Evolutionary conservation across 805 yeast genomes (phyloP).

Genomic region (Zygosaccharomyces gambellarensis): DNA sequence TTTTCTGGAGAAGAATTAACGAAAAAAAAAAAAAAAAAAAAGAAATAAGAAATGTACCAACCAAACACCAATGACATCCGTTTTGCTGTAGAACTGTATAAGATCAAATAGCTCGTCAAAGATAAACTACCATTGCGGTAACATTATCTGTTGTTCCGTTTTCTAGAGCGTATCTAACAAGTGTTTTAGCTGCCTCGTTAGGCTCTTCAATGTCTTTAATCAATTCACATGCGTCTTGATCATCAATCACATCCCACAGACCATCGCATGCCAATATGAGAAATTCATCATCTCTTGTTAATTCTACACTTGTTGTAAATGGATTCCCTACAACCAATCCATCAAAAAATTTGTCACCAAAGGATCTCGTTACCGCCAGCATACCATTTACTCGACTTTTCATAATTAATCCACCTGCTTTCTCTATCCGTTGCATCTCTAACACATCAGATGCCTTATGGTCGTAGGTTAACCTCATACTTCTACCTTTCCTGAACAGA

Average conservation of each 20-base stretch:
- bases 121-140: slow-evolving; percentile 79
- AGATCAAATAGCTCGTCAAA: slow-evolving; percentile 15
- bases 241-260: slow-evolving; percentile 89
- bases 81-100: background rate
- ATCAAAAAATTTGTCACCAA: slow-evolving; percentile 93
- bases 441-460: slow-evolving; percentile 83
- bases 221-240: slow-evolving; percentile 74
- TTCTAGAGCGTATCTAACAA: slow-evolving; percentile 71
- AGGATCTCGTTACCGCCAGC: slow-evolving; percentile 86
- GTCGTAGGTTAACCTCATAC: slow-evolving; percentile 81
- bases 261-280: slow-evolving; percentile 95
- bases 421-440: slow-evolving; percentile 71
- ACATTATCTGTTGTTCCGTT: slow-evolving; percentile 84
- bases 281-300: slow-evolving; percentile 62
- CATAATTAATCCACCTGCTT: slow-evolving; percentile 81
- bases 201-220: slow-evolving; percentile 55
- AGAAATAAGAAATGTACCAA: slow-evolving; percentile 4
- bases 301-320: slow-evolving; percentile 81
- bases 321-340: slow-evolving; percentile 86
- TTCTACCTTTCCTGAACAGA: slow-evolving; percentile 65
- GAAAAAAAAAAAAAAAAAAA: background rate
- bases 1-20: background rate
- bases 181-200: slow-evolving; percentile 56
- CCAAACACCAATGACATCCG: background rate
- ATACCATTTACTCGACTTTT: slow-evolving; percentile 93